Evolutionary conservation across 108 stramenopile genomes (phyloP).

Genomic region (Conticribra guillardii): DNA sequence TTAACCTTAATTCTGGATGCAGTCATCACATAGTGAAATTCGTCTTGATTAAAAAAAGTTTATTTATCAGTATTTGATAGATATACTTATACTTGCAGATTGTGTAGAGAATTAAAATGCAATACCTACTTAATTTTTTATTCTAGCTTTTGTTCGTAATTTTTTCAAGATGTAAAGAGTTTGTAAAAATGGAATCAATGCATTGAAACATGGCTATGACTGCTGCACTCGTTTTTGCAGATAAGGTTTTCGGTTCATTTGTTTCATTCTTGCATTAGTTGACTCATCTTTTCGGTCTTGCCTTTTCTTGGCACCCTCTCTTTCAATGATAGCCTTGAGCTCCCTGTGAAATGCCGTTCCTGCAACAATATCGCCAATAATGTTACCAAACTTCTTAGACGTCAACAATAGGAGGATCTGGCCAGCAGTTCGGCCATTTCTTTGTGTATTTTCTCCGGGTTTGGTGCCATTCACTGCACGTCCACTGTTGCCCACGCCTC

Average conservation of each 20-base stretch:
- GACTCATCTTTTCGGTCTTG: conserved; percentile 66
- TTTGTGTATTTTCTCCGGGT: conserved; percentile 30
- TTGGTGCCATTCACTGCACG: conserved; percentile 32
- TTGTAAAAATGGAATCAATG: no score
- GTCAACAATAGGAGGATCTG: conserved; percentile 82
- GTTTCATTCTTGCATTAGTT: conserved; percentile 72
- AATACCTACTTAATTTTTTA: no score
- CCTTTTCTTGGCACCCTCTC: conserved; percentile 72
- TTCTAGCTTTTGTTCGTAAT: no score
- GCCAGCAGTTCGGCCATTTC: conserved; percentile 69
- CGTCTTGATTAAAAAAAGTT: no score
- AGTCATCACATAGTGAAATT: no score
- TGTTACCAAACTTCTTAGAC: conserved; percentile 73
- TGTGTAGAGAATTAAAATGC: no score
- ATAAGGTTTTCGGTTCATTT: conserved; percentile 91
- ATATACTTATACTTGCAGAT: no score
- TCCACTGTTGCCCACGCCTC: conserved; percentile 82
- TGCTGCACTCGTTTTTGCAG: conserved; percentile 67
- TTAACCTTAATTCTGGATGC: no score
- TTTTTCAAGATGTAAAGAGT: no score
- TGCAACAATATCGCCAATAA: conserved; percentile 64
- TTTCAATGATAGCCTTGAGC: conserved; percentile 62
- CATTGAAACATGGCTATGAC: no score
- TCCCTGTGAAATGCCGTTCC: conserved; percentile 86
- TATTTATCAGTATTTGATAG: no score